Conservation (phyloP, 2,329 filamentous ascomycete genomes). For the Xylariaceae sp. region DNA sequence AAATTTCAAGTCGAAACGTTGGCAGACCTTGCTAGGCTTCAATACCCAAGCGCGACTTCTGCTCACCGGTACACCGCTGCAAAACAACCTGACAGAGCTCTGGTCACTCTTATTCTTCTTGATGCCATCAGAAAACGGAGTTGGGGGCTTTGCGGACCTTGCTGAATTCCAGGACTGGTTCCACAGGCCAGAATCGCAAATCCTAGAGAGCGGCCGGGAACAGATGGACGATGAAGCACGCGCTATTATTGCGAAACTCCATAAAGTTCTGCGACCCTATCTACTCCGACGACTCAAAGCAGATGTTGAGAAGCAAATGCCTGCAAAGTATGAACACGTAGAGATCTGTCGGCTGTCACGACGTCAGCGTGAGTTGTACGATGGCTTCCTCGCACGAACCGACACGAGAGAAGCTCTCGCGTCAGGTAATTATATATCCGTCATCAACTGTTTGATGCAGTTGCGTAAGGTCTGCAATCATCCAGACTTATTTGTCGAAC, state of each 20-base stretch:
- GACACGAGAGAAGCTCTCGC: conserved; percentile 88
- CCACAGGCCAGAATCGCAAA: conserved; percentile 92
- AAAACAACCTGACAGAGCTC: conserved; percentile 95
- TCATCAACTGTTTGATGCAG: conserved; percentile 98
- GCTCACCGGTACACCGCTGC: conserved; percentile 90
- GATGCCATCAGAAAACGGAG: conserved; percentile 87
- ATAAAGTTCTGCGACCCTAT: conserved; percentile 92
- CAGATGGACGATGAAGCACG: conserved; percentile 94
- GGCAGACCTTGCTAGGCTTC: conserved; percentile 94
- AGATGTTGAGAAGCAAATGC: conserved; percentile 99
- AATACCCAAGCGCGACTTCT: conserved; percentile 87
- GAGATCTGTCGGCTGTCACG: conserved; percentile 95
- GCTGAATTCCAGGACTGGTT: conserved; percentile 97
- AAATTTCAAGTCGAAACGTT: conserved; percentile 96
- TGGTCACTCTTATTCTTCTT: conserved; percentile 98
- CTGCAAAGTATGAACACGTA: conserved; percentile 95
- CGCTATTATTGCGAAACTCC: conserved; percentile 88
- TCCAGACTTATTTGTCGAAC: conserved; percentile 93
- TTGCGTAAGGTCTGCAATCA: conserved; percentile 98
- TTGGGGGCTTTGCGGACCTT: conserved; percentile 91
- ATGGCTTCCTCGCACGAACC: conserved; percentile 89
- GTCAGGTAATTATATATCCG: conserved; percentile 94
- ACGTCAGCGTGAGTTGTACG: conserved; percentile 92
- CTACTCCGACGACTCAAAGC: conserved; percentile 89
- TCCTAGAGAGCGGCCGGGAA: conserved; percentile 90